Percentiles rank a stretch among this genome's conserved stretches.
phyloP scores from a whole-genome alignment of 257 asterid species.

The Fraxinus excelsior region DNA sequence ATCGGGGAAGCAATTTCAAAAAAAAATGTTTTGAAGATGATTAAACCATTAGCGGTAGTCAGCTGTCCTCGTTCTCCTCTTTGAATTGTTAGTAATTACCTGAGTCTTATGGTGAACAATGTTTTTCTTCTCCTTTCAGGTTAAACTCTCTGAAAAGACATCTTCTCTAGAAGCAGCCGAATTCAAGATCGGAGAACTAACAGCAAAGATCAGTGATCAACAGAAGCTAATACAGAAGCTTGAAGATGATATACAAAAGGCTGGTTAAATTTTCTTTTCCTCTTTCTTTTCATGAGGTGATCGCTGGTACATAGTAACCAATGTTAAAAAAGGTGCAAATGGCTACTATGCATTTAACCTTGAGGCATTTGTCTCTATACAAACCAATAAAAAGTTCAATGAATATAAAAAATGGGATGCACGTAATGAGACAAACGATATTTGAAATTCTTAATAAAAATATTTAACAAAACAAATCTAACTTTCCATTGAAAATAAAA shows the following conservation, averaged over 20 bases:
- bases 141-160: slow-evolving; percentile 78
- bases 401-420: background rate
- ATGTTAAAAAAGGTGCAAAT: background rate
- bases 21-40: slow-evolving; percentile 12
- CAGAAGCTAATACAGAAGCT: slow-evolving; percentile 92
- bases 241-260: slow-evolving; percentile 96
- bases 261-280: slow-evolving; percentile 24
- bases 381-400: background rate
- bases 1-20: slow-evolving; percentile 14
- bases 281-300: slow-evolving; percentile 15
- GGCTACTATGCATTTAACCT: background rate
- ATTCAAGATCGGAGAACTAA: slow-evolving; percentile 64
- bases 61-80: too few species aligned
- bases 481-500: background rate
- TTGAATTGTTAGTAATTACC: background rate
- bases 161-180: slow-evolving; percentile 88
- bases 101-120: slow-evolving; percentile 16
- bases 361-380: background rate
- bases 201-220: slow-evolving; percentile 68
- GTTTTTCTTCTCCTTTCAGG: slow-evolving; percentile 48
- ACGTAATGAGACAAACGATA: background rate
- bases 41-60: too few species aligned
- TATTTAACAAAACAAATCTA: background rate
- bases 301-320: slow-evolving; percentile 1
- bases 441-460: background rate